Percentiles rank a stretch among this genome's conserved stretches.
These are phyloP conservation scores for Paecilomyces variotii DNA, from an alignment of 2,329 filamentous ascomycete species.

Conservation along the genomic window DNA sequence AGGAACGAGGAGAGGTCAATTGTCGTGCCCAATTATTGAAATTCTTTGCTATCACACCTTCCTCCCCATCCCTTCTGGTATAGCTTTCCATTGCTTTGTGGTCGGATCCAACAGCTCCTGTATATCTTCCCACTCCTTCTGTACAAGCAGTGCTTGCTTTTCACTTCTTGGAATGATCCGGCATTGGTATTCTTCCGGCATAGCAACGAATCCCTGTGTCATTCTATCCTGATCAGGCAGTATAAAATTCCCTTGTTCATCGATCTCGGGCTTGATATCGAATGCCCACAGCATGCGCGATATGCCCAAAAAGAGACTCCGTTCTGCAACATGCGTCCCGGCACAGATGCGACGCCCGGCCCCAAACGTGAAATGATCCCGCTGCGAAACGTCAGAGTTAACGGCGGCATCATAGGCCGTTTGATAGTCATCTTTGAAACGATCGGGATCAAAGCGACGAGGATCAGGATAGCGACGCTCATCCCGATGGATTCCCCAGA, in stretches of 20 bases:
- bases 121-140: conserved; percentile 18
- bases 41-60: not conserved
- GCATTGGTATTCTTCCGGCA: conserved; percentile 31
- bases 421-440: conserved; percentile 9
- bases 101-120: conserved; percentile 1
- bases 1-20: not conserved
- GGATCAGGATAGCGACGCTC: conserved; percentile 16
- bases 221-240: conserved; percentile 32
- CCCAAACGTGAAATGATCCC: conserved; percentile 50
- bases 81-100: not conserved
- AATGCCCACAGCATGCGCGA: conserved; percentile 45
- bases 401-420: conserved; percentile 25
- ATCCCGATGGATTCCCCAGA: conserved; percentile 39
- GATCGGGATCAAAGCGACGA: conserved; percentile 20
- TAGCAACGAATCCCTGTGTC: conserved; percentile 38
- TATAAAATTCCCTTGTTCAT: conserved; percentile 24
- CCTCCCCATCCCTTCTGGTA: not conserved
- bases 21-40: not conserved
- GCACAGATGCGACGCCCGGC: conserved; percentile 51
- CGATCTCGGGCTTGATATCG: conserved; percentile 25
- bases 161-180: conserved; percentile 6
- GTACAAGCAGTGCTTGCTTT: conserved; percentile 12
- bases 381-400: conserved; percentile 33
- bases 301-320: conserved; percentile 41
- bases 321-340: conserved; percentile 48